A percentile compares a stretch with the other conserved stretches of the same genome.
phyloP scores from a whole-genome alignment of 1,284 basidiomycete species.

The Puccinia hordei region DNA sequence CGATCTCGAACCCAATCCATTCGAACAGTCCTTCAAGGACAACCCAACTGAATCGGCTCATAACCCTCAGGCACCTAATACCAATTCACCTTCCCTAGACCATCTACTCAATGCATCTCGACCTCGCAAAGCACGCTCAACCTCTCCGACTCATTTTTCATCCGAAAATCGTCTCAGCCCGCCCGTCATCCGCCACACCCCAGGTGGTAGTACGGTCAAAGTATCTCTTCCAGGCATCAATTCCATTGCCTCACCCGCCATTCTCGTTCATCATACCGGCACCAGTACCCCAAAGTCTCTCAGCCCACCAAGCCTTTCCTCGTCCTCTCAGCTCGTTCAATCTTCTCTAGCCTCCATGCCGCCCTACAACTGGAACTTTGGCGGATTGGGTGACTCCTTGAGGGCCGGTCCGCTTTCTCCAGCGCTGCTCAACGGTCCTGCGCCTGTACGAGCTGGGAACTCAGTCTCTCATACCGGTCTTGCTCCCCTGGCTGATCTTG shows the following conservation, averaged over 20 bases:
- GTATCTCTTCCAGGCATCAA: conserved; percentile 39
- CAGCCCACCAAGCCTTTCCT: conserved; percentile 7
- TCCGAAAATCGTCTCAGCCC: conserved; percentile 30
- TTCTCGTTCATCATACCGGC: conserved; percentile 22
- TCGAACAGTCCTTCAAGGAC: conserved; percentile 84
- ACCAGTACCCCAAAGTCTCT: conserved; percentile 24
- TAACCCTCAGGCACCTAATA: neutral
- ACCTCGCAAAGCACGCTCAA: conserved; percentile 23
- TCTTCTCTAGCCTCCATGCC: conserved; percentile 22
- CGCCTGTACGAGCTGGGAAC: conserved; percentile 57
- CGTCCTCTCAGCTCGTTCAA: conserved; percentile 35
- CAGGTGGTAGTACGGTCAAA: conserved; percentile 32
- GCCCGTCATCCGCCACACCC: conserved; percentile 38
- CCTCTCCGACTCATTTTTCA: conserved; percentile 17
- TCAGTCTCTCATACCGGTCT: conserved; percentile 49
- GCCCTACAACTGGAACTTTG: conserved; percentile 33
- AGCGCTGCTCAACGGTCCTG: conserved; percentile 89
- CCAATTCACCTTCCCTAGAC: conserved; percentile 38
- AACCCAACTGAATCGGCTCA: conserved; percentile 7
- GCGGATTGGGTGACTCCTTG: conserved; percentile 67
- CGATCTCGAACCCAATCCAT: conserved; percentile 85
- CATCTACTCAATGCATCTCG: conserved; percentile 32
- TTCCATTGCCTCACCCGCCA: conserved; percentile 40
- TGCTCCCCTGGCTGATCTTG: conserved; percentile 19
- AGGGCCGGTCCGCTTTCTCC: conserved; percentile 88